Base-by-base conservation (phyloP, 257 asterid species). In the Nyctanthes arbortristis region DNA sequence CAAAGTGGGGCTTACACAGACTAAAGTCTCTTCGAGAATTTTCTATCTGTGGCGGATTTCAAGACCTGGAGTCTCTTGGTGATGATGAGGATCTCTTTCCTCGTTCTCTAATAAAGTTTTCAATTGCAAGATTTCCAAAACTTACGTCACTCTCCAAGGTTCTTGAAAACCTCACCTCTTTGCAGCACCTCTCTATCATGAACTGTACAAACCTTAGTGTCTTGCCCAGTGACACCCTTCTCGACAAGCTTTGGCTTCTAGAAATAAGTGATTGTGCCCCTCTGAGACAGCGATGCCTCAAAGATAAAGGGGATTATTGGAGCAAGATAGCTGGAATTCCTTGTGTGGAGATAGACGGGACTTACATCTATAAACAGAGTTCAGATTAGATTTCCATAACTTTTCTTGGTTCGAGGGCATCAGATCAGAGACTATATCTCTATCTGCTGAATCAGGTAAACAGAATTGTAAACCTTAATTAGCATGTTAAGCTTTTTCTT, bases 11-110 rank as follows among this genome's bases (percentile, higher is more conserved):
- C 68, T 79, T 88, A 12, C 86, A 77, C 75, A 83, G 84, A 58
- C 89, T 88, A 73, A 45, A 63, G 29, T 85, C 86, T 34, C 89
- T 88, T 56, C 63, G 72, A 34, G 95, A 88, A 52, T 79, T 88
- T 61, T 88, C 91, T 36, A 83, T 88, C 47, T 88, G 89, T 49
- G 89, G 95, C 69, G 95, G 95, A 64, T 88, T 78, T 72, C 84
- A 80, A 66, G 87, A 77, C 75, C 76, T 79, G 27, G 87, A 83
- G 61, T 72, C 77, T 29, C 85, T 88, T 35, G 85, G 79, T 52
- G 81, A 70, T 3, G 81, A 65, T 3, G 79, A 74, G 8, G 12
- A 33, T 67, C 83, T 85, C 7, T 80, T 88, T 73, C 91, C 89
- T 35, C 74, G 73, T 18, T 76, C 95, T 39, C 73, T 88, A 25